Evolutionary conservation across 1,284 basidiomycete genomes (phyloP), one percentile per base, ranked within the genome.

Genomic region (Moesziomyces sp.): DNA sequence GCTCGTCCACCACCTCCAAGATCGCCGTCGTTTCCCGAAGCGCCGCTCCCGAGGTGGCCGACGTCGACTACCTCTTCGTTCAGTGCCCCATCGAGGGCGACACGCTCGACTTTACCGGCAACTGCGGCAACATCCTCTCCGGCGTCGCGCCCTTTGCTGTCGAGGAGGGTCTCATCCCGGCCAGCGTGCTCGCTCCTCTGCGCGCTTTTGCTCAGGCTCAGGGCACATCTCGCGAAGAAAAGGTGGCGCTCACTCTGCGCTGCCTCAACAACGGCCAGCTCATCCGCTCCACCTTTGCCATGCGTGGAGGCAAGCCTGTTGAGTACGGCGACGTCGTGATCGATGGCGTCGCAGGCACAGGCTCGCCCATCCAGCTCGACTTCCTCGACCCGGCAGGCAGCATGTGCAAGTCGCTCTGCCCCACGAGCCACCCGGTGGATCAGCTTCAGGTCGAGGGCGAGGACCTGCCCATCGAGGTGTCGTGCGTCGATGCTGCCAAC

Each of bases 1-100:
- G 92, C 3, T 86, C 91, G 23, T 91, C 90, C 3, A 91, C 90
- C 58, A 87, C 92, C 5, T 92, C 90, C 44, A 94, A 93, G 81
- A 88, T 92, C 26, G 89, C 89, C 69, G 88, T 93, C 35, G 88
- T 93, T 16, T 72, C 72, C 44, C 23, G 26, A 21, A 14, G 59
- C n/a, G 4, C 48, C 3, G 47, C 56, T 13, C 56, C 56, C 1
- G 13, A 51, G 7, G 5, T 58, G 21, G 56, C 56, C 16, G 78
- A 81, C 33, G 62, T 73, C 5, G 68, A 76, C 28, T 81, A 80
- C 49, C 66, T 76, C 38, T 81, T 81, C 52, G 72, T 78, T 14
- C 79, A 81, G 47, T 78, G 79, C 35, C 74, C 78, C 18, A 59
- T 81, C 43, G 71, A 50, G 7, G 50, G 65, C 30, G 53, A 47